Evolutionary conservation across 768 basidiomycete genomes (phyloP).

Genomic region (Tricholoma matsutake): DNA sequence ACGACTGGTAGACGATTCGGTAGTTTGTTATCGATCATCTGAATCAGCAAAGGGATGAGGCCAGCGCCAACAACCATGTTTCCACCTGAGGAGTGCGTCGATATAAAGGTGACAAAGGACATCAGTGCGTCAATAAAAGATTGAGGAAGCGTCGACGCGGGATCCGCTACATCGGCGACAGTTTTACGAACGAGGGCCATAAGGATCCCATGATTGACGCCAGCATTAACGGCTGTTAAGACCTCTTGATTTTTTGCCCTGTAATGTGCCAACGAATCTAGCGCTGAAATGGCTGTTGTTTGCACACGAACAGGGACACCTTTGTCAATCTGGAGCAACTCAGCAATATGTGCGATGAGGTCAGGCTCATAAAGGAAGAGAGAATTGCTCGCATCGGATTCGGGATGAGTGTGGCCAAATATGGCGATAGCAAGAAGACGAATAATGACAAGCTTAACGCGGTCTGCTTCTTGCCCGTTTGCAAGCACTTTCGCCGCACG

Average conservation of each 20-base stretch:
- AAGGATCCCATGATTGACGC: slow-evolving; percentile 92
- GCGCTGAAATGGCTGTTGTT: slow-evolving; percentile 80
- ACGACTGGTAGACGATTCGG: slow-evolving; percentile 70
- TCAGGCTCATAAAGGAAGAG: slow-evolving; percentile 96
- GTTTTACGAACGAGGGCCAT: slow-evolving; percentile 87
- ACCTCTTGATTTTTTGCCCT: slow-evolving; percentile 83
- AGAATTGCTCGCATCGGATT: slow-evolving; percentile 72
- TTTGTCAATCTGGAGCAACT: slow-evolving; percentile 79
- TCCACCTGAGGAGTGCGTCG: slow-evolving; percentile 80
- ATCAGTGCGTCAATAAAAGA: slow-evolving; percentile 82
- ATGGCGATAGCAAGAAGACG: slow-evolving; percentile 88
- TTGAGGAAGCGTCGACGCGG: slow-evolving; percentile 64
- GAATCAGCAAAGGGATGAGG: slow-evolving; percentile 82
- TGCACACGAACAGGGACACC: slow-evolving; percentile 71
- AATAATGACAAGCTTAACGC: slow-evolving; percentile 77
- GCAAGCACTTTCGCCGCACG: slow-evolving; percentile 72
- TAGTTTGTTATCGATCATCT: slow-evolving; percentile 78
- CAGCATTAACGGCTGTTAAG: slow-evolving; percentile 86
- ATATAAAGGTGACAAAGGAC: slow-evolving; percentile 83
- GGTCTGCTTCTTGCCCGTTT: slow-evolving; percentile 52
- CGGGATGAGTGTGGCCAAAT: slow-evolving; percentile 83
- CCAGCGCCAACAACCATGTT: slow-evolving; percentile 96
- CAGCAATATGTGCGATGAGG: slow-evolving; percentile 82
- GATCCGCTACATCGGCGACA: slow-evolving; percentile 65
- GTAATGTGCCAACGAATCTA: slow-evolving; percentile 89